Evolutionary conservation across 164 flowering plant genomes (phyloP).

Genomic region (Tetrastigma voinierianum): DNA sequence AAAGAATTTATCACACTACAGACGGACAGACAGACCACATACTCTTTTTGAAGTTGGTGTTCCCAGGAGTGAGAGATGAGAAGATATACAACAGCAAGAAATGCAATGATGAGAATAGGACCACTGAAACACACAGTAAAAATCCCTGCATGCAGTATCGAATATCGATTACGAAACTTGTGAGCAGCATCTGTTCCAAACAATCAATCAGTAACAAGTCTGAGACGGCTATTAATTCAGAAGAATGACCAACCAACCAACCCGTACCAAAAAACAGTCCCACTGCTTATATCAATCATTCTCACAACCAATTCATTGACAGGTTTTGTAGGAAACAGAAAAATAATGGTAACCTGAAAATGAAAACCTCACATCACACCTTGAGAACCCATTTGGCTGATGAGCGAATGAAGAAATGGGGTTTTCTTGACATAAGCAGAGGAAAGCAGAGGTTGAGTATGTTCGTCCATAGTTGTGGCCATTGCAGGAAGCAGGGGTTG

Average conservation of each 20-base stretch:
- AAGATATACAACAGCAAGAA: conserved; percentile 48
- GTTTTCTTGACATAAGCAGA: conserved; percentile 15
- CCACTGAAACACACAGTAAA: conserved; percentile 56
- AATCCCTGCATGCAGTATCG: conserved; percentile 73
- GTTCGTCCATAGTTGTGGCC: conserved; percentile 16
- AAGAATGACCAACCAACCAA: conserved; percentile 40
- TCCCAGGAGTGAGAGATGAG: conserved; percentile 41
- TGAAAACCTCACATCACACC: conserved; percentile 56
- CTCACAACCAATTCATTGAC: conserved; percentile 15
- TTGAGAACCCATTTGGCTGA: conserved; percentile 50
- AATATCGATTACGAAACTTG: neutral
- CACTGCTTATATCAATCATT: conserved; percentile 20
- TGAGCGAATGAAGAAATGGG: conserved; percentile 13
- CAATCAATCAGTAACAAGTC: neutral
- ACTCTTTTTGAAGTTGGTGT: conserved; percentile 40
- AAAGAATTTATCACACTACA: neutral
- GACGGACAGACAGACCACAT: too few species aligned
- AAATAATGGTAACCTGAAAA: conserved; percentile 52
- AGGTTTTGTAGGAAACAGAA: conserved; percentile 48
- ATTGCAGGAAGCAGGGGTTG: too few species aligned
- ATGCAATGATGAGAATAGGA: conserved; percentile 61
- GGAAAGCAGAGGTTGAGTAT: conserved; percentile 30
- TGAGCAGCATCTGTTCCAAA: neutral
- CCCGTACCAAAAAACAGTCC: conserved; percentile 55
- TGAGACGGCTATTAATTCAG: neutral